phyloP scores from a whole-genome alignment of 495 filamentous ascomycete genomes.

The Penicillium odoratum region DNA sequence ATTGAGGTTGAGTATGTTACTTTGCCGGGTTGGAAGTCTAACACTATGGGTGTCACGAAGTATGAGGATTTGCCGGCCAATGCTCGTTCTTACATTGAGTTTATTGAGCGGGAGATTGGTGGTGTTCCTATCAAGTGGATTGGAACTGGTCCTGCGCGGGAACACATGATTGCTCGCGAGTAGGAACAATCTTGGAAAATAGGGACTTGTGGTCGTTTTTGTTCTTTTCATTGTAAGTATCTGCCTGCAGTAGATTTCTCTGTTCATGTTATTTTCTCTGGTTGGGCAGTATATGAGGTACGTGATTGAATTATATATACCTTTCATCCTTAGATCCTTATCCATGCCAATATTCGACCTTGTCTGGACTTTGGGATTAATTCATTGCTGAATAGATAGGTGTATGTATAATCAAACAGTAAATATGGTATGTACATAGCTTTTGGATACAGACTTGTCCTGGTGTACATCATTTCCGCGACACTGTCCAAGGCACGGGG shows the following conservation, averaged over 20 bases:
- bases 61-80: constrained; percentile 72
- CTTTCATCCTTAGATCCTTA: background rate
- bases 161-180: constrained; percentile 63
- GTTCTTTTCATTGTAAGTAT: constrained; percentile 14
- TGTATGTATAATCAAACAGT: too few species aligned
- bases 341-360: too few species aligned
- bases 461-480: too few species aligned
- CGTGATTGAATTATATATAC: constrained; percentile 4
- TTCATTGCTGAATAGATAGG: too few species aligned
- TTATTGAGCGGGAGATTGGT: constrained; percentile 69
- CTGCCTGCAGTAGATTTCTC: constrained; percentile 9
- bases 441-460: too few species aligned
- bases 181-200: constrained; percentile 11
- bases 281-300: constrained; percentile 3
- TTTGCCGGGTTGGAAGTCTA: constrained; percentile 74
- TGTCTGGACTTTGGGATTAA: too few species aligned
- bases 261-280: constrained; percentile 1
- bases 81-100: constrained; percentile 73
- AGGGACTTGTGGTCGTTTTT: background rate
- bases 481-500: too few species aligned
- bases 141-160: constrained; percentile 73
- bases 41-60: constrained; percentile 60
- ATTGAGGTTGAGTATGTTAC: constrained; percentile 67
- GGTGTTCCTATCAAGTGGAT: constrained; percentile 74
- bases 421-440: too few species aligned